Evolutionary conservation across 2,329 filamentous ascomycete genomes (phyloP), one percentile per base, ranked within the genome.

Genomic region (Ophiocordyceps camponoti-saundersi): DNA sequence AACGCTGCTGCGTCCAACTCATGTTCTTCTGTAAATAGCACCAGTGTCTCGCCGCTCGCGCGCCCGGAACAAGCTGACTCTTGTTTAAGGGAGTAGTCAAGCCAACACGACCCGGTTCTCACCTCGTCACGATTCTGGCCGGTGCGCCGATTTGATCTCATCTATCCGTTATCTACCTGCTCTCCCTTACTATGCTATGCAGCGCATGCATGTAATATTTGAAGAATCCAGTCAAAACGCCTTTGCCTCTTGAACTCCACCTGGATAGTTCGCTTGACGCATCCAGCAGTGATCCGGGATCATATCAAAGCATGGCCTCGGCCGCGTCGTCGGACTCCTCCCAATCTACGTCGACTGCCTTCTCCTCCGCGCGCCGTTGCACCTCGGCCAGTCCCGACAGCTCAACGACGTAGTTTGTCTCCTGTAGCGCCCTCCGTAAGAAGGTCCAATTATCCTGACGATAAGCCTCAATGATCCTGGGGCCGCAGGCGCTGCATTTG

Each of bases 401-500:
- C 59, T 90, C 85, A 29, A 82, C 77, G 0, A 93, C 82, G 57
- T 83, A 92, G 2, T 86, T 80, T 56, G 79, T 79, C 61, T 89
- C 82, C 49, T 79, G 75, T 15, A 92, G 63, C 0, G 85, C 85
- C 48, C 72, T 71, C 66, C 81, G 81, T 32, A 92, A 77, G 59
- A 93, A 93, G 0, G 69, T 75, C 85, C 85, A 93, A 0, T 80
- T 81, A 43, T 80, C 74, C 2, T 64, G 60, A 43, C 76, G 71
- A 59, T 89, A 92, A 1, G 77, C 77, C 0, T 72, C 68, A 1
- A 90, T 61, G 26, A 93, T 78, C 42, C 72, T 77, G 32, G 75
- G 73, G 52, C 82, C 86, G 57, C 86, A 93, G 2, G 84, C 86
- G 44, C 83, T 87, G 62, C 86, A 93, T 61, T 79, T 81, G 48